Conservation (phyloP, 768 basidiomycete genomes). For the Russula earlei region DNA sequence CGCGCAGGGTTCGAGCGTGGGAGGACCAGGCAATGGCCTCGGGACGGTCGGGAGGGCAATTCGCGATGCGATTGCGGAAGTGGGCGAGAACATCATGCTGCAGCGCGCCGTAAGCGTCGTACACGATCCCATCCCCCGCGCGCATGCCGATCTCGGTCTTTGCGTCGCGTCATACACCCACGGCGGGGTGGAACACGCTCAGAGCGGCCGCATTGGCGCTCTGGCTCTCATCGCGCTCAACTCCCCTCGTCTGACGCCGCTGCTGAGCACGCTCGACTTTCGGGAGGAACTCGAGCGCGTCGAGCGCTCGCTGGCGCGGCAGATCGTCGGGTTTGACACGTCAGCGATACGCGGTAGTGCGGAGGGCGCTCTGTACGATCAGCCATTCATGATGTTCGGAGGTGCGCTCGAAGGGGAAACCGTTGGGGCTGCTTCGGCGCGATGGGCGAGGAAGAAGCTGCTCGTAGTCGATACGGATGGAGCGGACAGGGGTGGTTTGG, state of each 20-base stretch:
- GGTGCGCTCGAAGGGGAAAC: constrained; percentile 13
- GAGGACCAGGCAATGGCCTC: too few relatives aligned
- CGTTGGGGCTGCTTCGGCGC: constrained; percentile 10
- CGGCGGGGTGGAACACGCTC: constrained; percentile 4
- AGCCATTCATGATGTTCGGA: constrained; percentile 18
- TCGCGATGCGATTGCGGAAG: constrained; percentile 58
- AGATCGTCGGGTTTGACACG: constrained; percentile 20
- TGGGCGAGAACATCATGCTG: constrained; percentile 60
- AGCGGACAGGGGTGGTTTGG: constrained; percentile 23
- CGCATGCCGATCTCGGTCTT: constrained; percentile 1
- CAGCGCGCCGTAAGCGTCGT: constrained; percentile 39
- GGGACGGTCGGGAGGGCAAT: constrained; percentile 54
- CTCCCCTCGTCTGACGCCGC: constrained; percentile 8
- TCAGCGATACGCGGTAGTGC: constrained; percentile 5
- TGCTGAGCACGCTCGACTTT: constrained; percentile 9
- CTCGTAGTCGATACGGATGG: constrained; percentile 12
- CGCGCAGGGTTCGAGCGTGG: constrained; percentile 15
- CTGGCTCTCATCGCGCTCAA: constrained; percentile 17
- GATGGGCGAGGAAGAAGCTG: constrained; percentile 15
- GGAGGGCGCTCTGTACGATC: constrained; percentile 16
- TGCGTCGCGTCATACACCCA: constrained; percentile 17
- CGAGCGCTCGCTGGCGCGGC: constrained; percentile 16
- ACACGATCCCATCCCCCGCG: constrained; percentile 22
- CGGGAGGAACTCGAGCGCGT: constrained; percentile 14
- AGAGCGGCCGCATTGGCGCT: constrained; percentile 17